phyloP scores from a whole-genome alignment of 805 yeast species.

The Pichia ethanolica region DNA sequence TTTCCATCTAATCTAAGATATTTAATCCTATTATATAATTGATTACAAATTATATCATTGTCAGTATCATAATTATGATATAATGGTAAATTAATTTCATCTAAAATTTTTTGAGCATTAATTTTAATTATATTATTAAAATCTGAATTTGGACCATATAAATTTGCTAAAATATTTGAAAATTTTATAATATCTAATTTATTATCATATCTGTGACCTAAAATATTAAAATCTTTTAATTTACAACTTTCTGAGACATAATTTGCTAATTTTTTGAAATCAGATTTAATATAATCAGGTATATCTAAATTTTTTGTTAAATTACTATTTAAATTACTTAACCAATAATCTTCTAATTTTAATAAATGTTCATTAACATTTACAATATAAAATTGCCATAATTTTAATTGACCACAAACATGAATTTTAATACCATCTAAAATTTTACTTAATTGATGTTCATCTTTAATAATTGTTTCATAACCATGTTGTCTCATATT shows the following conservation, averaged over 20 bases:
- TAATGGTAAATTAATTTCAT: conserved; percentile 68
- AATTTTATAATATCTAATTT: conserved; percentile 43
- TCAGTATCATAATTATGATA: conserved; percentile 76
- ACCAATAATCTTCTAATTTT: conserved; percentile 34
- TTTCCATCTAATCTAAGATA: conserved; percentile 68
- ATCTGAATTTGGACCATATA: conserved; percentile 25
- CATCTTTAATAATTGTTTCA: conserved; percentile 46
- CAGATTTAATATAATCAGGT: conserved; percentile 35
- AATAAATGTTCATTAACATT: conserved; percentile 40
- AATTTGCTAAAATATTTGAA: conserved; percentile 41
- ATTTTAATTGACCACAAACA: conserved; percentile 55
- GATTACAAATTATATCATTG: conserved; percentile 52
- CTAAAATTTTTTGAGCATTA: conserved; percentile 48
- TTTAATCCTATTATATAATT: conserved; percentile 67
- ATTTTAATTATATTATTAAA: conserved; percentile 19
- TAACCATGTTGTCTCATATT: conserved; percentile 50
- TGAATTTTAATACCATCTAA: conserved; percentile 63
- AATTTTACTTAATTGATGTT: conserved; percentile 49
- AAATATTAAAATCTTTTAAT: conserved; percentile 31
- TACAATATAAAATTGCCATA: conserved; percentile 87
- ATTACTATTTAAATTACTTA: background rate
- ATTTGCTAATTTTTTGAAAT: conserved; percentile 42
- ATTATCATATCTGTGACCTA: conserved; percentile 46
- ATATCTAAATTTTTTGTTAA: conserved; percentile 28
- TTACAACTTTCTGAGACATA: conserved; percentile 39